These are phyloP conservation scores for Yamadazyma spencermartinsiae DNA, from an alignment of 1,139 yeast species.

Conservation along the genomic window DNA sequence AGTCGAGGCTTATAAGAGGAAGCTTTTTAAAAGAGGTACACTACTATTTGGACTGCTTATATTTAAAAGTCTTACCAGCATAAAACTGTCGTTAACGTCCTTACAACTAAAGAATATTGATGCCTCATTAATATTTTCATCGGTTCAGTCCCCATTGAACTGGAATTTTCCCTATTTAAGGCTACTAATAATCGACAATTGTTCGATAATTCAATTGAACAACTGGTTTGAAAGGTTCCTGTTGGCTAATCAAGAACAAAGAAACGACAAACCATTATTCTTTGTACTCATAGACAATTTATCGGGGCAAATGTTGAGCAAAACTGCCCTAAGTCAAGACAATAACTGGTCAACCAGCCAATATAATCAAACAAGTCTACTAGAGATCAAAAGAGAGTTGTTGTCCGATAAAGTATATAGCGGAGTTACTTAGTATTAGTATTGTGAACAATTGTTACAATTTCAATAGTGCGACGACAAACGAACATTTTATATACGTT, in stretches of 20 bases:
- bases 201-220: slow-evolving; percentile 15
- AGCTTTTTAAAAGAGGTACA: not conserved
- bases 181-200: slow-evolving; percentile 21
- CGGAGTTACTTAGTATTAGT: too few species aligned
- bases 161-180: slow-evolving; percentile 17
- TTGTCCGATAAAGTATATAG: too few species aligned
- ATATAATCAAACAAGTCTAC: not conserved
- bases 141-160: not conserved
- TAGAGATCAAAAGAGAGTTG: not conserved
- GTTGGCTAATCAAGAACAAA: slow-evolving; percentile 9
- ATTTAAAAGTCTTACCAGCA: not conserved
- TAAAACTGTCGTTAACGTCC: not conserved
- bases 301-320: slow-evolving; percentile 5
- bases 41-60: not conserved
- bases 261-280: slow-evolving; percentile 13
- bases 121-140: not conserved
- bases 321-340: not conserved
- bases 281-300: slow-evolving; percentile 19
- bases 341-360: not conserved
- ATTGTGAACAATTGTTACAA: not conserved
- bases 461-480: not conserved
- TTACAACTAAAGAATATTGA: not conserved
- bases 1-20: not conserved
- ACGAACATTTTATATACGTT: too few species aligned
- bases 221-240: slow-evolving; percentile 20